Conservation (phyloP, 2,329 filamentous ascomycete genomes). For the Phyllosticta citriasiana region DNA sequence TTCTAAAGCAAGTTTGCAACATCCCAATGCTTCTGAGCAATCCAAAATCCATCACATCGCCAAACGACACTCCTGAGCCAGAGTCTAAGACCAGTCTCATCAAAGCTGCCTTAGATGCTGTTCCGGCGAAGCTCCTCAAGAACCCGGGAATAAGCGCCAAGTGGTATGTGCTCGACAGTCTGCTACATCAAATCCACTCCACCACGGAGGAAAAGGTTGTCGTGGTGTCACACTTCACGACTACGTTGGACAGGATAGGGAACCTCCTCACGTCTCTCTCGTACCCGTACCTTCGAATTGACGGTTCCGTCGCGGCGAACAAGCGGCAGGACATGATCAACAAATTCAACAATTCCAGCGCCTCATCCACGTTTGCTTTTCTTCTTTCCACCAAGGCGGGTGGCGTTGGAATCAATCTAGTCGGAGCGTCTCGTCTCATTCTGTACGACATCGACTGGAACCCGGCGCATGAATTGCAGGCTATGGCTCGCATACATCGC, state of each 20-base stretch:
- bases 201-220: constrained; percentile 61
- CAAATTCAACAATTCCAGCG: constrained; percentile 53
- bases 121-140: constrained; percentile 47
- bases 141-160: constrained; percentile 54
- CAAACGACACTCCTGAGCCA: constrained; percentile 27
- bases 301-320: constrained; percentile 53
- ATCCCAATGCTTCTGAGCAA: constrained; percentile 53
- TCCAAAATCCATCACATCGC: not conserved
- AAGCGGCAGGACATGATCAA: constrained; percentile 61
- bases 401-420: constrained; percentile 59
- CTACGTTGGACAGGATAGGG: constrained; percentile 58
- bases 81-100: constrained; percentile 38
- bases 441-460: constrained; percentile 72
- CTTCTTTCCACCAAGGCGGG: constrained; percentile 64
- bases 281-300: constrained; percentile 56
- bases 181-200: constrained; percentile 51
- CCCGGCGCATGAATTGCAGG: constrained; percentile 61
- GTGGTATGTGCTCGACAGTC: constrained; percentile 54
- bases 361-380: constrained; percentile 54
- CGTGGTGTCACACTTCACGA: constrained; percentile 67
- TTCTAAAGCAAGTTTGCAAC: constrained; percentile 67
- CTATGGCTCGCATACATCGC: constrained; percentile 65
- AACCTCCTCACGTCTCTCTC: constrained; percentile 50
- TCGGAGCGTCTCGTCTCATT: constrained; percentile 58
- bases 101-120: constrained; percentile 36